Conservation (phyloP, 306 rosid genomes). For the Senna tora region DNA sequence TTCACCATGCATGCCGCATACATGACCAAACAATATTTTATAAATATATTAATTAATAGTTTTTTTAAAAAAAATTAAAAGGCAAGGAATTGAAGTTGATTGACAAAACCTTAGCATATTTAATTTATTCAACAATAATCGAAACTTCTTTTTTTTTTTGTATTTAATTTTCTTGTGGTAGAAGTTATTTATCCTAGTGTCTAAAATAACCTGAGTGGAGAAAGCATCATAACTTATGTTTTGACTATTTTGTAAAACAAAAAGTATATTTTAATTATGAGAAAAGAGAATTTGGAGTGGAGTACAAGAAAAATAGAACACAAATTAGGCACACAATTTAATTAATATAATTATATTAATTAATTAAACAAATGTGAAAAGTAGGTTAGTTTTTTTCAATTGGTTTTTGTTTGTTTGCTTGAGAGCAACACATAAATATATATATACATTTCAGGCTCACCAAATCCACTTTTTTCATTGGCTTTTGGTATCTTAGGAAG, state of each 20-base stretch:
- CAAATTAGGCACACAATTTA: background rate
- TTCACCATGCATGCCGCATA: background rate
- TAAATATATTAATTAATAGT: background rate
- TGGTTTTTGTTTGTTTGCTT: background rate
- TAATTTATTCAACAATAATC: too few species aligned
- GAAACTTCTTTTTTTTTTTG: background rate
- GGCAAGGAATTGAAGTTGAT: background rate
- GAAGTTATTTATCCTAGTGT: too few species aligned
- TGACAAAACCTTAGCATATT: too few species aligned
- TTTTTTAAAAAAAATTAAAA: too few species aligned
- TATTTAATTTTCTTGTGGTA: too few species aligned
- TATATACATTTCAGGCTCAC: too few species aligned
- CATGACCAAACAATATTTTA: background rate
- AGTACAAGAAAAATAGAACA: background rate
- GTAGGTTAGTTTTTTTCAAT: too few species aligned
- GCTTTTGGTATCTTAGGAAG: background rate
- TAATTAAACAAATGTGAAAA: background rate
- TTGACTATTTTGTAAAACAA: background rate
- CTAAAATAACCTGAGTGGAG: background rate
- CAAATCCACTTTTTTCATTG: background rate
- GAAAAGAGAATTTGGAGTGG: slow-evolving; percentile 1
- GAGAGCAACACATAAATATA: background rate
- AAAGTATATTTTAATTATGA: background rate
- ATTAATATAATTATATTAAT: too few species aligned
- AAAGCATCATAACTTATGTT: slow-evolving; percentile 1